Percentiles rank a stretch among this genome's conserved stretches.
phyloP scores from a whole-genome alignment of 768 basidiomycete species.

The Russula foetens region DNA sequence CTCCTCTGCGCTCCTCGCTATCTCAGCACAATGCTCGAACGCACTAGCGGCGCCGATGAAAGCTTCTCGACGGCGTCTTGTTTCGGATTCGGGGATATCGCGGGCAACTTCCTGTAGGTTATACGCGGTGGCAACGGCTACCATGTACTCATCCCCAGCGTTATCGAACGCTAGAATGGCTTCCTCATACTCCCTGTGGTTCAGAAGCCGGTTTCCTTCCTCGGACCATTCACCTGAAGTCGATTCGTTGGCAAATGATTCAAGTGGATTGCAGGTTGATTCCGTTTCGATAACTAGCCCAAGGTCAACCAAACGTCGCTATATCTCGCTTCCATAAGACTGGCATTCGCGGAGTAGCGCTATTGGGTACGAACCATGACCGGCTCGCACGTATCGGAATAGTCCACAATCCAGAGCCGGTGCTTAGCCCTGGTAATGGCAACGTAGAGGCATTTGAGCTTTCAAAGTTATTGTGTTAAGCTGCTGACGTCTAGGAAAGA shows the following conservation, averaged over 20 bases:
- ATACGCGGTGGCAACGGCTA: not conserved
- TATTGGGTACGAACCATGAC: conserved; percentile 38
- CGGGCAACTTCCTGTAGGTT: conserved; percentile 3
- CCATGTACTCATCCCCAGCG: conserved; percentile 1
- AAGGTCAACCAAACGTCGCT: not conserved
- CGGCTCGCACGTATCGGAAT: conserved; percentile 36
- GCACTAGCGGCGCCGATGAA: not conserved
- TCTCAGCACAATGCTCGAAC: not conserved
- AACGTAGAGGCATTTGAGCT: conserved; percentile 66
- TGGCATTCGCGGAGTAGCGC: conserved; percentile 5
- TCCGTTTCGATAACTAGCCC: not conserved
- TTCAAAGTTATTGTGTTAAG: not conserved
- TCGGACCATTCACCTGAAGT: conserved; percentile 5
- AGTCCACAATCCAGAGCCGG: conserved; percentile 62
- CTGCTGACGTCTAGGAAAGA: not conserved
- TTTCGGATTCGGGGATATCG: not conserved
- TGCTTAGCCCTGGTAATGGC: conserved; percentile 63
- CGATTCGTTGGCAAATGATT: not conserved
- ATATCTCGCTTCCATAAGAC: not conserved
- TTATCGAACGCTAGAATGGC: conserved; percentile 5
- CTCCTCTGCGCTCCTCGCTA: not conserved
- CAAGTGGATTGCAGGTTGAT: not conserved
- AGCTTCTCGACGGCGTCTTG: not conserved
- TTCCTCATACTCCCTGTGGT: conserved; percentile 6
- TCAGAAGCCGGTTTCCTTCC: conserved; percentile 1